A percentile compares a stretch with the other conserved stretches of the same genome.
Conservation (phyloP, 164 flowering plant species). For the Euptelea pleiosperma region DNA sequence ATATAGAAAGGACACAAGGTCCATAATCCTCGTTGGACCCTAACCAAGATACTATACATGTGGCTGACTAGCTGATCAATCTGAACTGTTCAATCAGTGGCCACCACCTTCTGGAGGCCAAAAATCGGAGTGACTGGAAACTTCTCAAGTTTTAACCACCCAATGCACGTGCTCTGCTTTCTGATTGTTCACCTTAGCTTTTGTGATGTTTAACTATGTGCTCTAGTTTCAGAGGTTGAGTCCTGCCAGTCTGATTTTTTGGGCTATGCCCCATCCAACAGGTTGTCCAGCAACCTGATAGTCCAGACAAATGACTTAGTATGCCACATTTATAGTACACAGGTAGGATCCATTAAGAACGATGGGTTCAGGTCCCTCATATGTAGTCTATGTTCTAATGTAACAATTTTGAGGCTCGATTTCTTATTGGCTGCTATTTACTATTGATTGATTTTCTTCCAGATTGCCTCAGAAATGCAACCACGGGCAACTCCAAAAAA, state of each 20-base stretch:
- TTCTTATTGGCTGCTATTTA: slow-evolving; percentile 7
- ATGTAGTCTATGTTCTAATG: background rate
- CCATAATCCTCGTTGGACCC: background rate
- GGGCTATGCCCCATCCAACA: background rate
- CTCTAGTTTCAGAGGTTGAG: background rate
- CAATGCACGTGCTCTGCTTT: too few species aligned
- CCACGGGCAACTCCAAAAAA: slow-evolving; percentile 54
- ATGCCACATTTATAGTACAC: too few species aligned
- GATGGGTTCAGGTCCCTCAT: background rate
- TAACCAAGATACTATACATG: too few species aligned
- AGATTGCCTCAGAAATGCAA: slow-evolving; percentile 49
- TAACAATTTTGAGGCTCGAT: background rate
- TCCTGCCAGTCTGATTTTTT: background rate
- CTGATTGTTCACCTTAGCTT: too few species aligned
- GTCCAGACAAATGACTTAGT: too few species aligned
- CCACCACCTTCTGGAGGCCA: background rate
- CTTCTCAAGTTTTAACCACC: background rate
- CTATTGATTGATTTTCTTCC: slow-evolving; percentile 16
- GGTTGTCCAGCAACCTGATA: too few species aligned
- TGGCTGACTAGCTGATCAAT: background rate
- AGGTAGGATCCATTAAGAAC: background rate
- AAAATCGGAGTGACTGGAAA: background rate
- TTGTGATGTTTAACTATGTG: too few species aligned
- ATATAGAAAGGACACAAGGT: too few species aligned
- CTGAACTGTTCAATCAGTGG: background rate